Evolutionary conservation across 163 green algal genomes (phyloP).

Genomic region (Scenedesmus sp.): DNA sequence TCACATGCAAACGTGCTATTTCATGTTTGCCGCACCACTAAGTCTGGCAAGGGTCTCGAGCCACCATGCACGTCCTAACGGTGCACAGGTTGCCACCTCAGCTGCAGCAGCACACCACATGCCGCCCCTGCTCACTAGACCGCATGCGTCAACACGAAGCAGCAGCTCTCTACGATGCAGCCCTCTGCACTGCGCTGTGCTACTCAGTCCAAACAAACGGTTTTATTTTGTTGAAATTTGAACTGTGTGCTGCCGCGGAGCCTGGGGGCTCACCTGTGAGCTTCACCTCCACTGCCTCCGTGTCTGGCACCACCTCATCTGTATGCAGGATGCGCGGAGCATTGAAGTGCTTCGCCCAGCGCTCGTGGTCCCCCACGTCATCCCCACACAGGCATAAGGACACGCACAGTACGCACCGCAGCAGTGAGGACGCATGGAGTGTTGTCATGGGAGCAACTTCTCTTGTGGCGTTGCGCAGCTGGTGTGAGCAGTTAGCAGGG

Average conservation of each 20-base stretch:
- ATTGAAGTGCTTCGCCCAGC: slow-evolving; percentile 70
- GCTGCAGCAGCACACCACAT: too few species aligned
- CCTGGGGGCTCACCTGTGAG: neutral
- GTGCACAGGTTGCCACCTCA: too few species aligned
- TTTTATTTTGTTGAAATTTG: neutral
- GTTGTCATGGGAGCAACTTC: neutral
- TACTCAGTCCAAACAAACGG: too few species aligned
- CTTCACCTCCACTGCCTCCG: slow-evolving; percentile 36
- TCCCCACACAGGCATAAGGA: slow-evolving; percentile 53
- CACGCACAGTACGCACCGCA: neutral
- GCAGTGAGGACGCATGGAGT: neutral
- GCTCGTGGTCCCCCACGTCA: slow-evolving; percentile 75
- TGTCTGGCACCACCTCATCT: slow-evolving; percentile 57
- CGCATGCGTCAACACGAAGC: too few species aligned
- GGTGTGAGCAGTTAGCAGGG: neutral
- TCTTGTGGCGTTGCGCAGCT: neutral
- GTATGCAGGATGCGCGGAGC: slow-evolving; percentile 71
- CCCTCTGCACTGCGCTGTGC: neutral
- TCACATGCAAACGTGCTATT: too few species aligned
- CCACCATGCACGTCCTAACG: too few species aligned
- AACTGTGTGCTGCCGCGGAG: too few species aligned
- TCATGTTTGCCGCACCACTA: too few species aligned
- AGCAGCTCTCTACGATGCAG: too few species aligned
- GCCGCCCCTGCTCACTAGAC: too few species aligned
- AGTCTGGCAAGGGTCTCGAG: too few species aligned